A percentile compares a stretch with the other conserved stretches of the same genome.
Evolutionary conservation across 805 yeast species (phyloP).

Genomic region (Lachancea lanzarotensis): DNA sequence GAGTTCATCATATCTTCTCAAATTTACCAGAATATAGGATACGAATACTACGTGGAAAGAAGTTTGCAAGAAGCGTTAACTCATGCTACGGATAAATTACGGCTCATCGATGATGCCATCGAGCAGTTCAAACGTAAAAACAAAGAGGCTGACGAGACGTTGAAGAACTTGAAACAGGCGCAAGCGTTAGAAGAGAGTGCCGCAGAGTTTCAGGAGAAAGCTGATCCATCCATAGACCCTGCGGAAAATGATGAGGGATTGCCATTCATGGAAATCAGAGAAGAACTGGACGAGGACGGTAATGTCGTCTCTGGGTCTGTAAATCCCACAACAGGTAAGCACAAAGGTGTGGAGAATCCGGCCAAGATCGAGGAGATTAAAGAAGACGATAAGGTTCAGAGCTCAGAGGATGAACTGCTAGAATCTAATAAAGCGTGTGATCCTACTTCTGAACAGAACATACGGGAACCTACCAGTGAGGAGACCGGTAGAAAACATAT

Average conservation of each 20-base stretch:
- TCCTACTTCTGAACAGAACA: not conserved
- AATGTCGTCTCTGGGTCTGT: slow-evolving; percentile 39
- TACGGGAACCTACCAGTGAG: not conserved
- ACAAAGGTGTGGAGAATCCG: not conserved
- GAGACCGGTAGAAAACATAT: too few species aligned
- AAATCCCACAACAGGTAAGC: slow-evolving; percentile 1
- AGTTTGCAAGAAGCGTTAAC: slow-evolving; percentile 17
- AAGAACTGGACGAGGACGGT: slow-evolving; percentile 80
- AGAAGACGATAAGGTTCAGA: not conserved
- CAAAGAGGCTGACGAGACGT: slow-evolving; percentile 34
- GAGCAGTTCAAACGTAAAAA: slow-evolving; percentile 36
- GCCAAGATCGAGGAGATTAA: slow-evolving; percentile 1
- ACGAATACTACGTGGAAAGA: slow-evolving; percentile 30
- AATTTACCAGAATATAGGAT: slow-evolving; percentile 27
- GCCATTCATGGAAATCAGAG: slow-evolving; percentile 77
- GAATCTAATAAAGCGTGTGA: not conserved
- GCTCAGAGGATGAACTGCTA: not conserved
- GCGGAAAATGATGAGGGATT: slow-evolving; percentile 40
- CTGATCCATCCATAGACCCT: not conserved
- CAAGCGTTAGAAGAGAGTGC: slow-evolving; percentile 5
- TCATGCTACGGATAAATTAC: slow-evolving; percentile 22
- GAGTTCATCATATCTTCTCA: slow-evolving; percentile 25
- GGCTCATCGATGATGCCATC: slow-evolving; percentile 34
- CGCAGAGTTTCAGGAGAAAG: not conserved
- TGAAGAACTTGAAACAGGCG: slow-evolving; percentile 21